Evolutionary conservation across 306 rosid species (phyloP), one percentile per base, ranked within the genome.

Genomic region (cucumber (Cucumis sativus)): DNA sequence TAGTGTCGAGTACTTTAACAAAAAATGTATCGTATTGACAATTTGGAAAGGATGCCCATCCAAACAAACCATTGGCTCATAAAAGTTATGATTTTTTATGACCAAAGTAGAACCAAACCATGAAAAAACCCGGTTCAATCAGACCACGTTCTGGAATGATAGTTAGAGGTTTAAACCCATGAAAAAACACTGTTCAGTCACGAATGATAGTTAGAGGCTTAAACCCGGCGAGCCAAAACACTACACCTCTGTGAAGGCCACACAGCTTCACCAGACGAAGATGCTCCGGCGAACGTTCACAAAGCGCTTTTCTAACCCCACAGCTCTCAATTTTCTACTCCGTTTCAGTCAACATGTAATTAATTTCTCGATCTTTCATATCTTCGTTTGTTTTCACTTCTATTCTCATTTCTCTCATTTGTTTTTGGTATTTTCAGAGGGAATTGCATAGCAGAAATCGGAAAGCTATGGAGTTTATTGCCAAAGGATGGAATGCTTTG

Each of bases 401-500:
- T 23, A 33, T 47, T n/a, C 18, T 64, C 73, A 43, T 79, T 78
- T 15, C 77, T 62, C 18, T 20, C 37, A 51, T 59, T 49, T 17
- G 56, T 45, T 7, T 7, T 20, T 70, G 74, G 12, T 45, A n/a
- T 52, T 70, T 55, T 61, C 85, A 94, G 97, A 84, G 98, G 81
- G 87, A 43, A 75, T 11, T 92, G 78, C 98, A 95, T 49, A 83
- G 87, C 80, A 86, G 98, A 85, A 95, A 95, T 88, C 91, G 88
- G 90, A 86, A 87, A 82, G 96, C 96, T 7, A 82, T 88, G 97
- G 96, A 90, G 80, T 79, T 88, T 30, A 87, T 92, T 79, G 97
- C 97, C 25, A 92, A 89, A 86, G 97, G 97, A 7, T 92, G 92
- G 95, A 89, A 78, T 81, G 97, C 97, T 72, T 68, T 95, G 79